Conservation (phyloP, 1,284 basidiomycete species). For the Leucoagaricus sp. region DNA sequence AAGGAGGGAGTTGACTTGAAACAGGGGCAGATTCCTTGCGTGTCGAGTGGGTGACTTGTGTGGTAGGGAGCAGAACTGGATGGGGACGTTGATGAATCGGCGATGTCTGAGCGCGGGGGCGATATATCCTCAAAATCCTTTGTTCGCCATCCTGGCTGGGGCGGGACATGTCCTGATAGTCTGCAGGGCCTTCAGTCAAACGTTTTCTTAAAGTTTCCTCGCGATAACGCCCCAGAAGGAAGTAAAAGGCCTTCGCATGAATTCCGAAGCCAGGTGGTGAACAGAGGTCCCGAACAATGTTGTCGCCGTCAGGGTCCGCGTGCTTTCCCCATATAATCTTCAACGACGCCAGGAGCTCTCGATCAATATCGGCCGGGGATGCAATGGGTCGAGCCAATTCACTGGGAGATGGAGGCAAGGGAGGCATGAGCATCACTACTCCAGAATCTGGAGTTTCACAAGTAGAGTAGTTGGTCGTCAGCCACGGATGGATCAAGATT, state of each 20-base stretch:
- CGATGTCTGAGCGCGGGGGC: conserved; percentile 8
- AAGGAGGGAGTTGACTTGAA: not conserved
- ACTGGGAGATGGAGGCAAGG: conserved; percentile 65
- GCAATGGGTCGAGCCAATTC: conserved; percentile 65
- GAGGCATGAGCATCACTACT: conserved; percentile 41
- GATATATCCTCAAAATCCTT: conserved; percentile 5
- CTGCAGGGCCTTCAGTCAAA: conserved; percentile 30
- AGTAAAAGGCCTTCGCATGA: conserved; percentile 93
- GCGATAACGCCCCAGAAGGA: conserved; percentile 80
- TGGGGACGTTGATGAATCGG: not conserved
- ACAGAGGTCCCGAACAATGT: conserved; percentile 66
- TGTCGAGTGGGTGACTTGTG: not conserved
- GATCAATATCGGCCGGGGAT: conserved; percentile 76
- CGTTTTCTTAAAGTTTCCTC: conserved; percentile 71
- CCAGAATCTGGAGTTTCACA: conserved; percentile 25
- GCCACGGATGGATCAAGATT: conserved; percentile 89
- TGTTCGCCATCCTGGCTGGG: conserved; percentile 17
- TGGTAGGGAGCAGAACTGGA: not conserved
- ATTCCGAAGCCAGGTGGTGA: conserved; percentile 66
- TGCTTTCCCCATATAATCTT: conserved; percentile 87
- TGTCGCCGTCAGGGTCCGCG: conserved; percentile 48
- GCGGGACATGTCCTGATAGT: conserved; percentile 6
- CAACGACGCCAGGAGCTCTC: conserved; percentile 85
- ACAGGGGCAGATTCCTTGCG: not conserved
- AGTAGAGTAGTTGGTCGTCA: conserved; percentile 31